Evolutionary conservation across 2,329 filamentous ascomycete genomes (phyloP), one percentile per base, ranked within the genome.

Genomic region (Passalora sequoiae): DNA sequence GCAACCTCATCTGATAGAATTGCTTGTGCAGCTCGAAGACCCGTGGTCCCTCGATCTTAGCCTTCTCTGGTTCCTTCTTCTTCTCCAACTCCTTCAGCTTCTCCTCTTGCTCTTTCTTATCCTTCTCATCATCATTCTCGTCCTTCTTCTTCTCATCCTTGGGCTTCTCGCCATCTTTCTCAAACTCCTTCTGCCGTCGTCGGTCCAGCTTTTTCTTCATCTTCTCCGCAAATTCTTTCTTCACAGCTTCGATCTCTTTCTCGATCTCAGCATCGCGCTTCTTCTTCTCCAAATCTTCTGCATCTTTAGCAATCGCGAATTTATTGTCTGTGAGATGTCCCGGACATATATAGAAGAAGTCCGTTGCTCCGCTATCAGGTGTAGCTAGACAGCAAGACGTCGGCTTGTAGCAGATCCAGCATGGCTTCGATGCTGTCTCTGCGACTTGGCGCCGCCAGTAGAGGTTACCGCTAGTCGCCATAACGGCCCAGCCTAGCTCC

Each of bases 341-440:
- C 4, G 81, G 75, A 58, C 92, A 98, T 32, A 94, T 78, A 63
- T 94, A 96, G 70, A 98, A 97, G 51, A 59, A 56, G 69, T 92
- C 89, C 80, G 33, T 36, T 2, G 33, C 33, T 12, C 19, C 33
- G n/a, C 15, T 36, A n/a, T 36, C 33, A 6, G 33, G 33, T 3
- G 33, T 36, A 21, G 33, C 33, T 4, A 36, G 33, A 20, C 33
- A 36, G 19, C 33, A 36, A 15, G 83, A 80, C 46, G 83, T 88
- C 6, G 86, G 84, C 67, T 92, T 94, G 72, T 84, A 94, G 74
- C 92, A 97, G 51, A 97, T 80, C 66, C 88, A 84, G 67, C 92
- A 98, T 38, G 86, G 75, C 67, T 86, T 94, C 9, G 86, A 77
- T 1, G 84, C 77, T n/a, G 80, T 77, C 21, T 94, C 88, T 9